Evolutionary conservation across 2,329 filamentous ascomycete genomes (phyloP).

Genomic region (Xylariaceae sp.): DNA sequence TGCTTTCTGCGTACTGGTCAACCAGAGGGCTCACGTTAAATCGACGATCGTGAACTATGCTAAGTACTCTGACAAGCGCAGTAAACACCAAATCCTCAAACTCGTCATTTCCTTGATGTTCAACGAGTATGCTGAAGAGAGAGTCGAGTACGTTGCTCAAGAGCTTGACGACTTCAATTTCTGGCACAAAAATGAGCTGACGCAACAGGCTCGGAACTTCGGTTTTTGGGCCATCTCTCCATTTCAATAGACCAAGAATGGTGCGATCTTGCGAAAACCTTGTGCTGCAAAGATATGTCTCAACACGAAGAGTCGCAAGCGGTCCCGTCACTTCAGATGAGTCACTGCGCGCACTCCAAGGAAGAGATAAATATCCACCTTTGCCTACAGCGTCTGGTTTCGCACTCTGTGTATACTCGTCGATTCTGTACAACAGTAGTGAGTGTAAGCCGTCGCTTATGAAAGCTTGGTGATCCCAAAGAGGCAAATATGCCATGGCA

Average conservation of each 20-base stretch:
- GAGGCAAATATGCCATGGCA: slow-evolving; percentile 87
- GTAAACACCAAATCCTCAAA: slow-evolving; percentile 94
- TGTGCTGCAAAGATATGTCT: slow-evolving; percentile 93
- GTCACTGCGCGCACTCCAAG: slow-evolving; percentile 75
- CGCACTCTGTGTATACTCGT: slow-evolving; percentile 81
- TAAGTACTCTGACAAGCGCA: slow-evolving; percentile 85
- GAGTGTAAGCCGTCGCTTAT: slow-evolving; percentile 83
- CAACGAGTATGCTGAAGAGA: slow-evolving; percentile 88
- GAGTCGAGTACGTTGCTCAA: slow-evolving; percentile 88
- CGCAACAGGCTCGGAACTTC: slow-evolving; percentile 78
- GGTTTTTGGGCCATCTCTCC: slow-evolving; percentile 77
- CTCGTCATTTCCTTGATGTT: slow-evolving; percentile 89
- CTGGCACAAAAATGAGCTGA: slow-evolving; percentile 89
- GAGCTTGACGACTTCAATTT: slow-evolving; percentile 97
- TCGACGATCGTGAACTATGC: slow-evolving; percentile 91
- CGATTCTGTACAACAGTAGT: slow-evolving; percentile 85
- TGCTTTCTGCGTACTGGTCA: slow-evolving; percentile 85
- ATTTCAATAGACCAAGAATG: slow-evolving; percentile 82
- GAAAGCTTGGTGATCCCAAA: slow-evolving; percentile 93
- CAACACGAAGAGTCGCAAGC: slow-evolving; percentile 77
- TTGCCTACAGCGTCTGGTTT: slow-evolving; percentile 69
- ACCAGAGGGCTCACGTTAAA: slow-evolving; percentile 92
- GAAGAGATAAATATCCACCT: slow-evolving; percentile 85
- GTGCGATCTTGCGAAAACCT: slow-evolving; percentile 91
- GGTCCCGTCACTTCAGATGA: slow-evolving; percentile 80